Conservation (phyloP, 257 asterid genomes). For the Thymus quinquecostatus region DNA sequence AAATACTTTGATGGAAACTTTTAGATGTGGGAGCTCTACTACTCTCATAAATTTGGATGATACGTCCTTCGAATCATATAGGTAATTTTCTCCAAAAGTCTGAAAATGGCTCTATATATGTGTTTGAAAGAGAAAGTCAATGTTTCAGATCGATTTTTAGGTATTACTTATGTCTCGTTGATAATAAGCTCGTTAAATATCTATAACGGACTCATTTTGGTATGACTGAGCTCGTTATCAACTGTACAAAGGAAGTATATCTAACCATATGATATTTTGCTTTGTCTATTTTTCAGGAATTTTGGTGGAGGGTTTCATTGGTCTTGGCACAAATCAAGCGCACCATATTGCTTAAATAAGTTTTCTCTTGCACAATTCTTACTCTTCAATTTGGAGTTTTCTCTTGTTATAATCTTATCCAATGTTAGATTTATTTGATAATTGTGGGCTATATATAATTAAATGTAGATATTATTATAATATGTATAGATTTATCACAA, state of each 20-base stretch:
- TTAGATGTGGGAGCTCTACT: constrained; percentile 13
- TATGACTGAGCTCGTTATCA: too few species aligned
- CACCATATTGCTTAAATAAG: constrained; percentile 26
- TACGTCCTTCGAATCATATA: background rate
- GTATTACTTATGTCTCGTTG: too few species aligned
- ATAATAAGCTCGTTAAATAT: too few species aligned
- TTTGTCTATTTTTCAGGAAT: constrained; percentile 9
- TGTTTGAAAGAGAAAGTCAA: too few species aligned
- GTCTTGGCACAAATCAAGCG: background rate
- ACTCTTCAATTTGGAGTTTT: background rate
- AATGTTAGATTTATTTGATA: too few species aligned
- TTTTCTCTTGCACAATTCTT: background rate
- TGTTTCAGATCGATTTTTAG: too few species aligned
- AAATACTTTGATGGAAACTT: constrained; percentile 3
- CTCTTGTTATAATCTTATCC: background rate
- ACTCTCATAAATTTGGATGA: constrained; percentile 2
- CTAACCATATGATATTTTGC: background rate
- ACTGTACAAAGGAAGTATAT: too few species aligned
- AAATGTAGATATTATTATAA: too few species aligned
- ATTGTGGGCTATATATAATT: too few species aligned
- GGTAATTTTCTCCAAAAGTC: background rate
- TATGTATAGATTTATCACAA: too few species aligned
- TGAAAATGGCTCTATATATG: too few species aligned
- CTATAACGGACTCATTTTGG: too few species aligned
- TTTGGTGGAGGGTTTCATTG: constrained; percentile 20